These are phyloP conservation scores for Cladosporium sp. DNA, from an alignment of 2,329 filamentous ascomycete genomes.

Conservation along the genomic window DNA sequence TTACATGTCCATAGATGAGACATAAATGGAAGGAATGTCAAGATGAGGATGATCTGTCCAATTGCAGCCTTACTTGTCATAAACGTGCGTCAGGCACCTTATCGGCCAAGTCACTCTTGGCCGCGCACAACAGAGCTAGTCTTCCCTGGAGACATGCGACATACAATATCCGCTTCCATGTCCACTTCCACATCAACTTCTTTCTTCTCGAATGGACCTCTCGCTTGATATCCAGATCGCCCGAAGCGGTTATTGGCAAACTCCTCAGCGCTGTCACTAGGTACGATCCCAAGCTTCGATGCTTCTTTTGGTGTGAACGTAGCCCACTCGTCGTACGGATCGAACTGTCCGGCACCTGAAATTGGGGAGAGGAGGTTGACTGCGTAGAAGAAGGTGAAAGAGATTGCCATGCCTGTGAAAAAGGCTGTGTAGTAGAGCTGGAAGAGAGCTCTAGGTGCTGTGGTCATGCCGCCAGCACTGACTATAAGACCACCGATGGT, in stretches of 20 bases:
- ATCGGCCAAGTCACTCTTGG: no score
- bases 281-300: constrained; percentile 36
- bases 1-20: neutral
- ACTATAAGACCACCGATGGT: constrained; percentile 41
- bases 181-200: no score
- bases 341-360: constrained; percentile 39
- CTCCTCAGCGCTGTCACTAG: constrained; percentile 18
- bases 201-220: no score
- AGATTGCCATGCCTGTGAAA: constrained; percentile 35
- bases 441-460: constrained; percentile 36
- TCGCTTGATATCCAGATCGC: neutral
- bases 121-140: no score
- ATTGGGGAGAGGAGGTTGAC: constrained; percentile 40
- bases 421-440: constrained; percentile 48
- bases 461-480: constrained; percentile 30
- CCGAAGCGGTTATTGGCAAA: neutral
- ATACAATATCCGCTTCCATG: no score
- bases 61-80: neutral
- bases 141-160: no score
- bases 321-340: constrained; percentile 42
- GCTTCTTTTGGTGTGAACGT: constrained; percentile 45
- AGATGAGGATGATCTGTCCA: neutral
- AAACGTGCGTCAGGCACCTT: no score
- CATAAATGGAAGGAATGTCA: neutral
- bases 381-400: constrained; percentile 7